These are phyloP conservation scores for Lachancea cidri DNA, from an alignment of 805 yeast genomes.

Conservation along the genomic window DNA sequence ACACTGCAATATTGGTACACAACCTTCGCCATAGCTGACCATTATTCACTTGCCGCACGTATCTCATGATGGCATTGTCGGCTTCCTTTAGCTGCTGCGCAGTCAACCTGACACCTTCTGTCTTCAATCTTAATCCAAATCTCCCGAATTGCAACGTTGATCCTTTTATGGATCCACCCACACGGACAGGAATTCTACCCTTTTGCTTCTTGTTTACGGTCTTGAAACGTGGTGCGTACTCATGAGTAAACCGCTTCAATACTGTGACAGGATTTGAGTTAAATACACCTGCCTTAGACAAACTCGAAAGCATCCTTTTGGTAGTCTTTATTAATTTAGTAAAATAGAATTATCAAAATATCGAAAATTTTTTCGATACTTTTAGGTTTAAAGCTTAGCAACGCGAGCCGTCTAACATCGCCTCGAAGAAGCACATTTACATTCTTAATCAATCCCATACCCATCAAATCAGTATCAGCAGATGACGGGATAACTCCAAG, in stretches of 20 bases:
- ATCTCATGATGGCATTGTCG: constrained; percentile 77
- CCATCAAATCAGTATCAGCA: too few species aligned
- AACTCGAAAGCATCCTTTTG: constrained; percentile 8
- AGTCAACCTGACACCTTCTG: constrained; percentile 81
- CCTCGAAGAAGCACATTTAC: too few species aligned
- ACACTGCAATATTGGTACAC: constrained; percentile 81
- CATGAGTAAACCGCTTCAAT: constrained; percentile 49
- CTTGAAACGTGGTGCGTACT: constrained; percentile 72
- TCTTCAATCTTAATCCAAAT: constrained; percentile 79
- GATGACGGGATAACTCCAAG: too few species aligned
- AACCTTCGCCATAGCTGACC: constrained; percentile 77
- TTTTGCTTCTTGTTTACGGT: constrained; percentile 70
- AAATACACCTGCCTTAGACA: constrained; percentile 1
- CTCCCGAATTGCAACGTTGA: constrained; percentile 75
- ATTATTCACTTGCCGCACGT: constrained; percentile 59
- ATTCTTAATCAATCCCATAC: too few species aligned
- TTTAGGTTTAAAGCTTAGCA: too few species aligned
- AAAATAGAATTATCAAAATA: too few species aligned
- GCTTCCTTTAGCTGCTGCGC: constrained; percentile 91
- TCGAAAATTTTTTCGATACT: too few species aligned
- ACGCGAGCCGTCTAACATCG: too few species aligned
- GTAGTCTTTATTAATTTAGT: too few species aligned
- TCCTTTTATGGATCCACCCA: constrained; percentile 91
- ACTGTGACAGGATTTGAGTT: constrained; percentile 1
- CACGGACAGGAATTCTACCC: constrained; percentile 90